Evolutionary conservation across 345 rosid genomes (phyloP).

Genomic region (Bruguiera gymnorhiza): DNA sequence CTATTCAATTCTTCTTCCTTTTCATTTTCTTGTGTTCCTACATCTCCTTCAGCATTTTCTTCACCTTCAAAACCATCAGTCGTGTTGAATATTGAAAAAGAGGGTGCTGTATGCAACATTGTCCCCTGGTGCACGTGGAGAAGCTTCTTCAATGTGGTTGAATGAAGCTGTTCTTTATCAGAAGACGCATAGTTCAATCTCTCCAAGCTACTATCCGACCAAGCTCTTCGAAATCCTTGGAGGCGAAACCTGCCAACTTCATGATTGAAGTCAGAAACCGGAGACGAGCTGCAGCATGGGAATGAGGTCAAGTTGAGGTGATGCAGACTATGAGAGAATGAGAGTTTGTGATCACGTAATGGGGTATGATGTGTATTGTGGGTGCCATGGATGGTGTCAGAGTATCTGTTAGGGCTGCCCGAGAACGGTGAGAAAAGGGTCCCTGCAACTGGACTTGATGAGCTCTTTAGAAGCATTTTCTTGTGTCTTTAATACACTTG

Average conservation of each 20-base stretch:
- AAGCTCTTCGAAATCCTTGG: conserved; percentile 26
- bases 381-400: background rate
- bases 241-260: background rate
- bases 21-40: conserved; percentile 7
- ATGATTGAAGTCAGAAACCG: conserved; percentile 16
- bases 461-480: conserved; percentile 29
- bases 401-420: conserved; percentile 20
- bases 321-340: background rate
- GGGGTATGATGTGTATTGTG: background rate
- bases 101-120: conserved; percentile 56
- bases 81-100: conserved; percentile 45
- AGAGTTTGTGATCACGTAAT: background rate
- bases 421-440: conserved; percentile 12
- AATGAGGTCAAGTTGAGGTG: conserved; percentile 12
- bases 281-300: conserved; percentile 18
- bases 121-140: conserved; percentile 2
- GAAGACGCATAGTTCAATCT: conserved; percentile 13
- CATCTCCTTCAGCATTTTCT: conserved; percentile 12
- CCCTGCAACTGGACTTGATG: conserved; percentile 22
- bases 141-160: conserved; percentile 16
- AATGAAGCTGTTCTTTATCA: conserved; percentile 22
- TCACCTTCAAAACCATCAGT: conserved; percentile 31
- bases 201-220: conserved; percentile 32
- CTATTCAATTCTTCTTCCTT: conserved; percentile 28
- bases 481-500: background rate